Evolutionary conservation across 2,329 filamentous ascomycete species (phyloP).

Genomic region (Rasamsonia emersonii): DNA sequence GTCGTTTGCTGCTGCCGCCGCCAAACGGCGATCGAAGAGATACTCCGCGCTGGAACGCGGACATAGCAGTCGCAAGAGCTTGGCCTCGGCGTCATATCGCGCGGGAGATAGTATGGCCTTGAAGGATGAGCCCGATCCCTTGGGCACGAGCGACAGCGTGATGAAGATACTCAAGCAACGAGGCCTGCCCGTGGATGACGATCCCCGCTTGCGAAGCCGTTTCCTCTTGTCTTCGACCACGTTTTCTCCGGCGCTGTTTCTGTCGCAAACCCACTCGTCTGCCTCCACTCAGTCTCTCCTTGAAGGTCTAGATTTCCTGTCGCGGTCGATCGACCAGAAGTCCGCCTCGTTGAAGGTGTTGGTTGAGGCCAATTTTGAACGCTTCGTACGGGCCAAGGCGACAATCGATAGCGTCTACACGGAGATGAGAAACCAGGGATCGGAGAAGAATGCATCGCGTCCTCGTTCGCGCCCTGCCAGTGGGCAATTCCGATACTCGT

Average conservation of each 20-base stretch:
- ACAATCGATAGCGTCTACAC: conserved; percentile 98
- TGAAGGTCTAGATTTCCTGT: conserved; percentile 74
- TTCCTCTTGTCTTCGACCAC: conserved; percentile 93
- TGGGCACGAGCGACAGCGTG: conserved; percentile 83
- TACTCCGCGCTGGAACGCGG: conserved; percentile 77
- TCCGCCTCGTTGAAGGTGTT: conserved; percentile 92
- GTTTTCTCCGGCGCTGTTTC: conserved; percentile 84
- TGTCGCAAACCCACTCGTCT: conserved; percentile 81
- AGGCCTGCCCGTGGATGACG: conserved; percentile 76
- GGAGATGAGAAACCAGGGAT: conserved; percentile 77
- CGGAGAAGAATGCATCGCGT: conserved; percentile 30
- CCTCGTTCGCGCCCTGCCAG: conserved; percentile 57
- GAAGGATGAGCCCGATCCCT: conserved; percentile 83
- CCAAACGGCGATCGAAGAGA: conserved; percentile 53
- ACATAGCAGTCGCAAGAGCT: conserved; percentile 59
- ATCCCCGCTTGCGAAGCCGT: conserved; percentile 71
- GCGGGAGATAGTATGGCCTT: conserved; percentile 70
- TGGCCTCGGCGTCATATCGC: conserved; percentile 59
- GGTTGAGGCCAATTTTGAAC: conserved; percentile 96
- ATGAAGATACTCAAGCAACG: conserved; percentile 67
- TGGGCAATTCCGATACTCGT: conserved; percentile 44
- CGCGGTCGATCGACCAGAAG: conserved; percentile 91
- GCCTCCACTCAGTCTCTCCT: conserved; percentile 77
- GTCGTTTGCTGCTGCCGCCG: conserved; percentile 13
- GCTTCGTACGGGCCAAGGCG: conserved; percentile 93